phyloP scores from a whole-genome alignment of 2,329 filamentous ascomycete species.

The Diaporthe velutina region DNA sequence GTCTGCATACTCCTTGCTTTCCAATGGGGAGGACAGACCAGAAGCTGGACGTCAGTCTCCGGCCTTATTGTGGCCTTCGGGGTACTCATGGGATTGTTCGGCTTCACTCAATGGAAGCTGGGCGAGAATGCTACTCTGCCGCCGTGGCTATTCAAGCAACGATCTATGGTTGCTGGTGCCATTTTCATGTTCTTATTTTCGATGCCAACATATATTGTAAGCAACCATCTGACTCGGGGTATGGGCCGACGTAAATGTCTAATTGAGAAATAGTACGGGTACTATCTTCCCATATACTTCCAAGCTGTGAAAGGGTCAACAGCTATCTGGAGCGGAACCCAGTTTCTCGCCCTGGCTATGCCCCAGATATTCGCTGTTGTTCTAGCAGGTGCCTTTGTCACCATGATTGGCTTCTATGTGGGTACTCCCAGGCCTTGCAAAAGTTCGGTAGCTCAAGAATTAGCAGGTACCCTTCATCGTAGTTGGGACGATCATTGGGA shows the following conservation, averaged over 20 bases:
- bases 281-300: constrained; percentile 36
- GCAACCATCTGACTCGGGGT: neutral
- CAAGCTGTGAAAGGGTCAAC: constrained; percentile 25
- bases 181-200: constrained; percentile 2
- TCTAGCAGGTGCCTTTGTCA: neutral
- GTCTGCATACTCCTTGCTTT: constrained; percentile 32
- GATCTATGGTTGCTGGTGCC: neutral
- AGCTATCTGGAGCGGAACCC: neutral
- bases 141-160: neutral
- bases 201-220: constrained; percentile 10
- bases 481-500: neutral
- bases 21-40: constrained; percentile 23
- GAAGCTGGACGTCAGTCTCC: neutral
- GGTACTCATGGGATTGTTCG: neutral
- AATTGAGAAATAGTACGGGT: constrained; percentile 27
- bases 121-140: neutral
- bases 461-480: neutral
- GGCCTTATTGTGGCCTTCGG: constrained; percentile 26
- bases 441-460: neutral
- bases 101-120: constrained; percentile 1
- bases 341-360: neutral
- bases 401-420: neutral
- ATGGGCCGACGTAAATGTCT: too few species aligned
- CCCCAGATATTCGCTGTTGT: neutral
- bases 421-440: neutral